Evolutionary conservation across 2,329 filamentous ascomycete genomes (phyloP).

Genomic region (Colletotrichum acutatum): DNA sequence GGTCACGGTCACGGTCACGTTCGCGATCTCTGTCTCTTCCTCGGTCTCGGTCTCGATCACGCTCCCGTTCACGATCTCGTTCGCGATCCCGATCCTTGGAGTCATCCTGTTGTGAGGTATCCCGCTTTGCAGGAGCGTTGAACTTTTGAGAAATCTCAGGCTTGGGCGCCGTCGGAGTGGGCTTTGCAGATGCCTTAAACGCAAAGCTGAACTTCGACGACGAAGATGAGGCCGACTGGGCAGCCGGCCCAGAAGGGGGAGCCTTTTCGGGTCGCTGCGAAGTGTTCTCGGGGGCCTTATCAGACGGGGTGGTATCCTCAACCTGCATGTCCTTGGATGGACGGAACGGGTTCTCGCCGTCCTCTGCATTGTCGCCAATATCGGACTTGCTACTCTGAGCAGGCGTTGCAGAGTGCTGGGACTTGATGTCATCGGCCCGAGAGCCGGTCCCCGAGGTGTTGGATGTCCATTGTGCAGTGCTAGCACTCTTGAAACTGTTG

Average conservation of each 20-base stretch:
- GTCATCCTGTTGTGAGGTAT: conserved; percentile 46
- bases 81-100: conserved; percentile 24
- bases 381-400: conserved; percentile 38
- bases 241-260: conserved; percentile 64
- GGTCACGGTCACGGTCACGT: conserved; percentile 43
- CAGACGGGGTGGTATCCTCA: conserved; percentile 63
- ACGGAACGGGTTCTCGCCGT: conserved; percentile 70
- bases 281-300: conserved; percentile 56
- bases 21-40: conserved; percentile 25
- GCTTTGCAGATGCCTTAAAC: conserved; percentile 80
- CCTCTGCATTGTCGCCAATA: conserved; percentile 53
- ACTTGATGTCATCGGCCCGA: conserved; percentile 48
- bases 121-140: conserved; percentile 68
- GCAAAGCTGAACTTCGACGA: conserved; percentile 90
- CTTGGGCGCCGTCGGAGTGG: conserved; percentile 66
- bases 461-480: conserved; percentile 73
- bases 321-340: conserved; percentile 73
- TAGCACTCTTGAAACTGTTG: conserved; percentile 72
- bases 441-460: conserved; percentile 54
- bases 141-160: conserved; percentile 75
- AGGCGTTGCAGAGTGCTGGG: conserved; percentile 40
- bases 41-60: conserved; percentile 35
- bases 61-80: conserved; percentile 44
- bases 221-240: conserved; percentile 52
- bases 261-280: conserved; percentile 67